Base-by-base conservation (phyloP, 352 stramenopile genomes). In the Thraustochytrium sp. region DNA sequence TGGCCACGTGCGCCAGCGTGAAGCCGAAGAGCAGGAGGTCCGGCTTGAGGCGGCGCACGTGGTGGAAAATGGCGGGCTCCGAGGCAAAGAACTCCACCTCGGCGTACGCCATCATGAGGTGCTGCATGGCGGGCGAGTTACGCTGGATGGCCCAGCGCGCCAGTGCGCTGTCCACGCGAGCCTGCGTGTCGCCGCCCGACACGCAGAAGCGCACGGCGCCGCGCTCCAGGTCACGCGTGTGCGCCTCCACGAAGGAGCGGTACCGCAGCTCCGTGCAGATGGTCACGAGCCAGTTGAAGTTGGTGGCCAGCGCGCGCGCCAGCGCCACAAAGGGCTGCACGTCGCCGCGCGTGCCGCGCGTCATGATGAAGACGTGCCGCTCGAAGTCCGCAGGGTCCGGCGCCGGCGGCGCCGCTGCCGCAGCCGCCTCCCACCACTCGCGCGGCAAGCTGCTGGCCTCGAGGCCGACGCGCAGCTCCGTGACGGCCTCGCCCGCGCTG, bases 1-100 rank as follows among this genome's bases (percentile, higher is more conserved):
- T 84, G 34, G 75, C 42, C 54, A 84, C 59, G 36, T 49, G 29
- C 5, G 75, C 59, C n/a, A 78, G 1, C 11, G 75, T 84, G 26
- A 84, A 84, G 38, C 75, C 75, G 84, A 84, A 84, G 31, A 84
- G 68, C 23, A 84, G 75, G 26, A 26, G 56, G 61, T 84, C 75
- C 13, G 75, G 75, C 61, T 84, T 84, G 40, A 84, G 44, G 5
- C n/a, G 18, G 29, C 51, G 40, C 37, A 38, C 75, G 16, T 56
- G 40, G 38, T 76, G 49, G 44, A 62, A 84, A 11, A 84, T 42
- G 18, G 75, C 75, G 9, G 75, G 63, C 46, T 84, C 75, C 9
- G 59, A 83, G 4, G 26, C 59, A 1, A 83, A 83, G 26, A 84
- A 84, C 59, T 84, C 55, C 5, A 56, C 75, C 49, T 84, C 75